Base-by-base conservation (phyloP, 2,329 filamentous ascomycete genomes). In the Kalaharituber pfeilii region DNA sequence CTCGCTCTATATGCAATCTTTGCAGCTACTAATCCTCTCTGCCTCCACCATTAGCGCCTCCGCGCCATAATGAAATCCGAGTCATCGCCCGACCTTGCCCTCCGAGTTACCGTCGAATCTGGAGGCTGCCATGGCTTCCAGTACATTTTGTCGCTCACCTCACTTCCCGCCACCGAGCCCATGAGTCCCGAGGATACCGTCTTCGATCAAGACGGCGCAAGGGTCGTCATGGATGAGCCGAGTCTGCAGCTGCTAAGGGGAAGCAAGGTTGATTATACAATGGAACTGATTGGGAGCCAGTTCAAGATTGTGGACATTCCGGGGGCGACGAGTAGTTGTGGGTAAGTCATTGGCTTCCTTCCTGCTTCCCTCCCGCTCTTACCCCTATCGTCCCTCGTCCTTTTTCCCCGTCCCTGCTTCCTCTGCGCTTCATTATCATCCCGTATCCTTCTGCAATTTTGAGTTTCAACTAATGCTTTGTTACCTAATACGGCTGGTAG, bases 121-220 rank as follows among this genome's bases (percentile, higher is more conserved):
- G 91, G 91, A 59, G 91, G 91, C 54, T 98, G 91, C 68, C 91
- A 98, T 69, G 91, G 91, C 50, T 98, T 98, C 68, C 91, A 98
- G 67, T 98, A 98, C 66, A 72, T 94, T 49, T 94, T 98, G 85
- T 85, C 81, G 15, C 75, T 96, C 3, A 82, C 86, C 9, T 70
- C 18, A 11, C n/a, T 22, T 8, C 47, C 47, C 24, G 3, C 70
- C 15, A 66, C 76, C 25, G 81, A 87, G 57, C 11, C 11, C 15
- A 2, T 22, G 22, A 13, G 24, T 20, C n/a, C 18, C 5, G 91
- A 96, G 63, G 91, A 98, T 66, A 91, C 84, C 0, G 54, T 62
- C n/a, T 61, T 62, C 24, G 59, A 59, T 9, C 76, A 75, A 26
- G 71, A 71, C 5, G 73, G 69, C 18, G 76, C 91, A n/a, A 91